Base-by-base conservation (phyloP, 371 early-diverging fungal genomes). In the Dichotomocladium elegans region DNA sequence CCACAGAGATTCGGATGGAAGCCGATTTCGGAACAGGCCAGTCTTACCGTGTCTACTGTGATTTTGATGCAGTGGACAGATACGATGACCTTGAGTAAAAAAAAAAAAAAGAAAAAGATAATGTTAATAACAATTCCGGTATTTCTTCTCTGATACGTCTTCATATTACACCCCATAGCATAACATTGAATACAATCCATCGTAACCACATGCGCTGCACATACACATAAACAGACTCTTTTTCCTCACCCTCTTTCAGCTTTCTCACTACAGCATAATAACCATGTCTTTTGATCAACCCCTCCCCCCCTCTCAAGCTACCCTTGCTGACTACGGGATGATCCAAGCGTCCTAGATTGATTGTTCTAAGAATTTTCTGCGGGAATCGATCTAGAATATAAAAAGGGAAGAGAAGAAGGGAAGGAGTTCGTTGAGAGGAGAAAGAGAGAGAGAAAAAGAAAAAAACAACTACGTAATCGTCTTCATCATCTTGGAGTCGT, bases 21-120 rank as follows among this genome's bases (percentile, higher is more conserved):
- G 77, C 77, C 21, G 77, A 77, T 43, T 77, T 77, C 56, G 73
- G 73, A 8, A 65, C 57, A 10, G 71, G 77, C 2, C 58, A 46
- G 8, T 53, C 60, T 8, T 69, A 68, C 47, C 60, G 52, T 21
- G 60, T 70, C 1, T 62, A 68, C 21, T 65, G 70, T 43, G 69
- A 70, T 33, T 76, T 76, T 58, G 77, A 76, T 55, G 77, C 77
- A 25, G 9, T 31, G 6, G 42, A 51, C 26, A 51, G 35, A 9
- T 51, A 41, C 25, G 24, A 26, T 7, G 37, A 35, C 10, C 24
- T n/a, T 15, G 14, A 46, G 21, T 44, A n/a, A 27, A 14, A 25
- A 44, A 24, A 44, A 44, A 44, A 25, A 5, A 10, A 44, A 25
- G 8, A n/a, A 14, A 24, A 19, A 44, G n/a, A n/a, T n/a, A n/a